These are phyloP conservation scores for Monosporozyma aerobia DNA, from an alignment of 805 yeast genomes.

Conservation along the genomic window DNA sequence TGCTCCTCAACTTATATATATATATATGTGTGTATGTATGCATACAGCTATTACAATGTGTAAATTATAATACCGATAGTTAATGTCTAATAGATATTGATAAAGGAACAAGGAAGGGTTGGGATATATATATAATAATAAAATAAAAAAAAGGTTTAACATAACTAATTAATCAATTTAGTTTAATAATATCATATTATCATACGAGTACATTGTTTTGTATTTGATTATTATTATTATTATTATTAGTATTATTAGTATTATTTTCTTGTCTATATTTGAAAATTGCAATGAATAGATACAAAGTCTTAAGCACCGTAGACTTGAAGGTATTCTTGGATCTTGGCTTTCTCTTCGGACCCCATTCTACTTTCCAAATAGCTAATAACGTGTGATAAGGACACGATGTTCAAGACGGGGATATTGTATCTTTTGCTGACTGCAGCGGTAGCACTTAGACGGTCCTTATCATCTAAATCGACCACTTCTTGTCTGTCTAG, in stretches of 20 bases:
- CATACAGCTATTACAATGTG: background rate
- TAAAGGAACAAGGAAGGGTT: too few species aligned
- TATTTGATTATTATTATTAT: background rate
- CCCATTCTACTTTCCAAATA: constrained; percentile 50
- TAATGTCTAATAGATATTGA: background rate
- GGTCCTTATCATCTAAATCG: constrained; percentile 38
- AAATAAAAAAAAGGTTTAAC: background rate
- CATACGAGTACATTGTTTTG: background rate
- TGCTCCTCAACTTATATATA: too few species aligned
- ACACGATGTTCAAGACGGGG: constrained; percentile 78
- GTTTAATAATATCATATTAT: background rate
- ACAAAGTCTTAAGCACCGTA: constrained; percentile 26
- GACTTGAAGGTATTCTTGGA: constrained; percentile 45
- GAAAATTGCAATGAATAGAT: background rate
- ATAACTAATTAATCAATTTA: background rate
- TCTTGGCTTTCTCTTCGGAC: constrained; percentile 46
- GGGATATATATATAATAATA: too few species aligned
- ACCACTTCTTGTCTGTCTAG: constrained; percentile 93
- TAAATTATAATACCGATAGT: background rate
- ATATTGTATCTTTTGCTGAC: constrained; percentile 64
- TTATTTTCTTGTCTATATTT: too few species aligned
- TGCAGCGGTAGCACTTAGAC: constrained; percentile 68
- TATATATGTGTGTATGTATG: background rate
- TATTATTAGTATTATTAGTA: too few species aligned
- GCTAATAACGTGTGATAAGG: constrained; percentile 61